phyloP scores from a whole-genome alignment of 2,329 filamentous ascomycete genomes.

The Monilinia laxa region DNA sequence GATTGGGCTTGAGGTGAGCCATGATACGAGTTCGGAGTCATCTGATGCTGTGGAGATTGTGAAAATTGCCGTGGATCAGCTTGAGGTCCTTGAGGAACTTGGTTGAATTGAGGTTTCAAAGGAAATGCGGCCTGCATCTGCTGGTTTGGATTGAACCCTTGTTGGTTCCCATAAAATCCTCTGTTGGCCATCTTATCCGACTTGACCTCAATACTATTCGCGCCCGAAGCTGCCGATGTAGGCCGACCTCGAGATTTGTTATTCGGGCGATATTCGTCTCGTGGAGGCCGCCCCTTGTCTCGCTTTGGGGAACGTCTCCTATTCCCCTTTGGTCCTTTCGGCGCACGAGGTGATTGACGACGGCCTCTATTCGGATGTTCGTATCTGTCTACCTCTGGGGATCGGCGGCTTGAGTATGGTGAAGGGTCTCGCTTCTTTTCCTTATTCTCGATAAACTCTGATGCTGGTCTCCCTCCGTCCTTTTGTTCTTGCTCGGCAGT shows the following conservation, averaged over 20 bases:
- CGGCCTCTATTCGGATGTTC: slow-evolving; percentile 35
- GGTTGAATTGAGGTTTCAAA: slow-evolving; percentile 42
- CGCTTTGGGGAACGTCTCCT: slow-evolving; percentile 33
- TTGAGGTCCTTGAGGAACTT: slow-evolving; percentile 35
- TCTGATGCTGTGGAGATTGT: slow-evolving; percentile 58
- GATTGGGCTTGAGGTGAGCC: slow-evolving; percentile 62
- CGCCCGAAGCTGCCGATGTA: slow-evolving; percentile 38
- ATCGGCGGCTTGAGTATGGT: slow-evolving; percentile 29
- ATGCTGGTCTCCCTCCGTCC: slow-evolving; percentile 31
- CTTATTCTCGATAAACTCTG: slow-evolving; percentile 30
- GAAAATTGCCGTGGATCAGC: slow-evolving; percentile 49
- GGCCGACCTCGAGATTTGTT: slow-evolving; percentile 33
- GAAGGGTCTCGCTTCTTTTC: slow-evolving; percentile 32
- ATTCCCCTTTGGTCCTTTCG: slow-evolving; percentile 31
- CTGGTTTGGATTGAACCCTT: slow-evolving; percentile 42
- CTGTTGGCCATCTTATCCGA: slow-evolving; percentile 41
- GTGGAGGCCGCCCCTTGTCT: slow-evolving; percentile 30
- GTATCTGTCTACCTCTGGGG: slow-evolving; percentile 37
- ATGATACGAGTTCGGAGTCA: slow-evolving; percentile 54
- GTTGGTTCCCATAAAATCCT: slow-evolving; percentile 40
- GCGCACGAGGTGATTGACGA: slow-evolving; percentile 36
- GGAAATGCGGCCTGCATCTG: slow-evolving; percentile 43
- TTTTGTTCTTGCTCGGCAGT: slow-evolving; percentile 26
- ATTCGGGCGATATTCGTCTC: slow-evolving; percentile 38
- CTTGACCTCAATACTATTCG: slow-evolving; percentile 42